Evolutionary conservation across 768 basidiomycete genomes (phyloP).

Genomic region (Tephrocybe rancida): DNA sequence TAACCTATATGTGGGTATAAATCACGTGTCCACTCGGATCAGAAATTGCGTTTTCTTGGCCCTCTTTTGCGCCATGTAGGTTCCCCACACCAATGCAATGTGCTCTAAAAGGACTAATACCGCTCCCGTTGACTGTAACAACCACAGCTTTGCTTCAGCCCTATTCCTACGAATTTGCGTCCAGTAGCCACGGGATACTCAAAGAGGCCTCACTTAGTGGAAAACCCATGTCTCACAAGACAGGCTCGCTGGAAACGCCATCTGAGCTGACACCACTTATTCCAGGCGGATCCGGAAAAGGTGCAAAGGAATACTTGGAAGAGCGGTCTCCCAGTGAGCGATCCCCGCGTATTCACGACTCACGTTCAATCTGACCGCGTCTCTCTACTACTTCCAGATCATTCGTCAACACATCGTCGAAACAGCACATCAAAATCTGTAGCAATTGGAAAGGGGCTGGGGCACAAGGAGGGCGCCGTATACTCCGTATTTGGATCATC

Average conservation of each 20-base stretch:
- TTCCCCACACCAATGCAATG: neutral
- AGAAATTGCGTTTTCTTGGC: conserved; percentile 3
- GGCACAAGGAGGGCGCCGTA: neutral
- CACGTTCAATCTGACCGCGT: no score
- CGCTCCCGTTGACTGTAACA: neutral
- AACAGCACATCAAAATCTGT: no score
- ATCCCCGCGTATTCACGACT: neutral
- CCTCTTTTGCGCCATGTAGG: neutral
- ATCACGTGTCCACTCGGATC: conserved; percentile 3
- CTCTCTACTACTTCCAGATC: no score
- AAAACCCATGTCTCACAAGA: neutral
- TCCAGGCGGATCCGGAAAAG: neutral
- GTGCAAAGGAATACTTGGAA: neutral
- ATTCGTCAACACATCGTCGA: no score
- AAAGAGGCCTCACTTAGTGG: neutral
- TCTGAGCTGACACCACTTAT: neutral
- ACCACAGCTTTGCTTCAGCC: neutral
- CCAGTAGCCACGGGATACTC: neutral
- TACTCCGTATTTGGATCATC: neutral
- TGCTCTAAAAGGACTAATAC: no score
- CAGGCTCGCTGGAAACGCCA: neutral
- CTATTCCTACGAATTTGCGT: neutral
- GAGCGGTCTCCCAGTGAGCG: neutral
- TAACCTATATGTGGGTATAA: neutral
- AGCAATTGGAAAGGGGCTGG: no score